Conservation (phyloP, 108 stramenopile species). For the Schizochytrium sp. region DNA sequence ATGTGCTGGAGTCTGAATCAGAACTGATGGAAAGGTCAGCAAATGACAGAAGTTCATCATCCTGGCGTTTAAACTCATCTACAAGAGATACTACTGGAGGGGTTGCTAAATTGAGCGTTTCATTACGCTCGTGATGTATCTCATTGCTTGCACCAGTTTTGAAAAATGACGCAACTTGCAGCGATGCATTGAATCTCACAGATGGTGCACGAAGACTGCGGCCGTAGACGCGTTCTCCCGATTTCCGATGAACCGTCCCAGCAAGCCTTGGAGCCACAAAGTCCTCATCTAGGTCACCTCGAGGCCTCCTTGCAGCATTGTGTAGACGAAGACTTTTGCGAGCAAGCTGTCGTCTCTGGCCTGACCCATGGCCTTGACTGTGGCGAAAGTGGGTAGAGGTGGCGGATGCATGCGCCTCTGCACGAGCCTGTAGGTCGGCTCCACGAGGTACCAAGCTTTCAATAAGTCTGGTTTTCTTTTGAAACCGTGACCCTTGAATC, state of each 20-base stretch:
- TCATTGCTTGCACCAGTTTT: background rate
- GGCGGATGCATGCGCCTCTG: background rate
- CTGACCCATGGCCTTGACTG: background rate
- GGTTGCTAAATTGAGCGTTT: background rate
- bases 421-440: no score
- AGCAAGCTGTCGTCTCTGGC: background rate
- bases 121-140: background rate
- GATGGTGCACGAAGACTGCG: background rate
- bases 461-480: no score
- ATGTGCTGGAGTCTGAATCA: no score
- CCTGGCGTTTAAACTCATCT: background rate
- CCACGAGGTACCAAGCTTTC: no score
- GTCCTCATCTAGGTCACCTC: conserved; percentile 9
- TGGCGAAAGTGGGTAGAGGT: background rate
- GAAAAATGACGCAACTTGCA: conserved; percentile 7
- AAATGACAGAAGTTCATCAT: background rate
- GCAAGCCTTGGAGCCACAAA: background rate
- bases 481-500: no score
- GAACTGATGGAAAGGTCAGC: background rate
- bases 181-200: background rate
- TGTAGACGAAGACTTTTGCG: background rate
- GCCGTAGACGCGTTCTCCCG: conserved; percentile 38
- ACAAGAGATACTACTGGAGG: background rate
- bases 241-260: background rate
- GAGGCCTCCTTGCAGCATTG: background rate